phyloP scores from a whole-genome alignment of 768 basidiomycete species.

The Leccinum olivaceopallidum region DNA sequence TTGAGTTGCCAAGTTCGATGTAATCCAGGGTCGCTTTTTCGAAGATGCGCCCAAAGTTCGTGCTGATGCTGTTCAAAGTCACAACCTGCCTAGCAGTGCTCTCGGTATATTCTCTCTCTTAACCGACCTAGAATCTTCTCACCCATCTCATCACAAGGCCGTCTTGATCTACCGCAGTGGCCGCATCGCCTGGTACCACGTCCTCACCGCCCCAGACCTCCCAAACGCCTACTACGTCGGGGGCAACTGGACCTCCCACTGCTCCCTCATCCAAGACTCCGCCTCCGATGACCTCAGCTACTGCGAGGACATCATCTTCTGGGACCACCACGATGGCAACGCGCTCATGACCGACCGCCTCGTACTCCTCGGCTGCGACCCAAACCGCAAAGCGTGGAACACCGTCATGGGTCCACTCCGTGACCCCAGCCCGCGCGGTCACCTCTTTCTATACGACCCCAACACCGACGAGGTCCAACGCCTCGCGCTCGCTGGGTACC shows the following conservation, averaged over 20 bases:
- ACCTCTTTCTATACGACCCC: slow-evolving; percentile 56
- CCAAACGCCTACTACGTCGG: slow-evolving; percentile 51
- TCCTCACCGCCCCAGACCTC: slow-evolving; percentile 44
- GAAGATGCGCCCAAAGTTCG: no score
- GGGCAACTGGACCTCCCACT: slow-evolving; percentile 50
- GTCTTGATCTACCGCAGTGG: slow-evolving; percentile 47
- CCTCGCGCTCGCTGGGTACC: slow-evolving; percentile 52
- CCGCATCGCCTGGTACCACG: slow-evolving; percentile 39
- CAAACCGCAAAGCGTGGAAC: slow-evolving; percentile 61
- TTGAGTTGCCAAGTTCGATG: no score
- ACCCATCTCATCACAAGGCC: slow-evolving; percentile 32
- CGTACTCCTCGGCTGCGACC: slow-evolving; percentile 45
- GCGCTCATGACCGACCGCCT: slow-evolving; percentile 40
- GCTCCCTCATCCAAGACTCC: slow-evolving; percentile 40
- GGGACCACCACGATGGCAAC: slow-evolving; percentile 47
- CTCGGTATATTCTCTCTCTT: slow-evolving; percentile 6
- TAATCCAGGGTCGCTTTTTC: no score
- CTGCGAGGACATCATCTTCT: slow-evolving; percentile 69
- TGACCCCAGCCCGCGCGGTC: slow-evolving; percentile 57
- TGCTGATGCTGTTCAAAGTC: slow-evolving; percentile 13
- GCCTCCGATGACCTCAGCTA: slow-evolving; percentile 36
- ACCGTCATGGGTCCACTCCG: slow-evolving; percentile 72
- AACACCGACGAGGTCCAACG: slow-evolving; percentile 34
- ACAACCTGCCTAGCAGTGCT: slow-evolving; percentile 11
- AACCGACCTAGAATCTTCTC: not conserved